Percentiles rank a stretch among this genome's conserved stretches.
Evolutionary conservation across 1,284 basidiomycete genomes (phyloP).

Genomic region (Coniferiporia sulphurascens): DNA sequence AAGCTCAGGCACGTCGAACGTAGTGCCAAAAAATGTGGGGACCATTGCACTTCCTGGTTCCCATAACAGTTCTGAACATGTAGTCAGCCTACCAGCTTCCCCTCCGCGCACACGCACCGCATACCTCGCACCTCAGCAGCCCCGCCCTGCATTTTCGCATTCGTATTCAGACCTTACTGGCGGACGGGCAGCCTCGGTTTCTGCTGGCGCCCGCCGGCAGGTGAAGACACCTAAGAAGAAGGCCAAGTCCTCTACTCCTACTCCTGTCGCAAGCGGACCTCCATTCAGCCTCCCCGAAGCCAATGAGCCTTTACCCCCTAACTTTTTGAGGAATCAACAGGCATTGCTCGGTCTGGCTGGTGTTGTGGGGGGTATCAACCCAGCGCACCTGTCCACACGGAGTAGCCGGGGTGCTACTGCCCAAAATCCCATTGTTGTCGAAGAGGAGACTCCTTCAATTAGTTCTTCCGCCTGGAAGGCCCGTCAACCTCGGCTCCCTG

Average conservation of each 20-base stretch:
- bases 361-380: slow-evolving; percentile 57
- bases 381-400: slow-evolving; percentile 41
- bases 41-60: slow-evolving; percentile 93
- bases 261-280: slow-evolving; percentile 36
- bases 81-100: slow-evolving; percentile 68
- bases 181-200: not conserved
- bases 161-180: not conserved
- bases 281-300: slow-evolving; percentile 57
- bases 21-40: slow-evolving; percentile 76
- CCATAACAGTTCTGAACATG: slow-evolving; percentile 79
- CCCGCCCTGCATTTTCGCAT: not conserved
- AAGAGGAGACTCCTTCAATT: slow-evolving; percentile 43
- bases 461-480: slow-evolving; percentile 23
- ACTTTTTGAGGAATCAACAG: slow-evolving; percentile 68
- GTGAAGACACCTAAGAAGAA: slow-evolving; percentile 24
- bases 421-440: slow-evolving; percentile 63
- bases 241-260: slow-evolving; percentile 30
- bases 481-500: slow-evolving; percentile 19
- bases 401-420: slow-evolving; percentile 47
- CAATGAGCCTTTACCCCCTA: slow-evolving; percentile 52
- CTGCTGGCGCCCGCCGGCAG: not conserved
- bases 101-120: slow-evolving; percentile 36
- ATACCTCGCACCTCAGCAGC: slow-evolving; percentile 29
- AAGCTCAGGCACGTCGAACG: slow-evolving; percentile 34
- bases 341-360: slow-evolving; percentile 68